Conservation (phyloP, 179 eudicot species). For the Camellia oleifera region DNA sequence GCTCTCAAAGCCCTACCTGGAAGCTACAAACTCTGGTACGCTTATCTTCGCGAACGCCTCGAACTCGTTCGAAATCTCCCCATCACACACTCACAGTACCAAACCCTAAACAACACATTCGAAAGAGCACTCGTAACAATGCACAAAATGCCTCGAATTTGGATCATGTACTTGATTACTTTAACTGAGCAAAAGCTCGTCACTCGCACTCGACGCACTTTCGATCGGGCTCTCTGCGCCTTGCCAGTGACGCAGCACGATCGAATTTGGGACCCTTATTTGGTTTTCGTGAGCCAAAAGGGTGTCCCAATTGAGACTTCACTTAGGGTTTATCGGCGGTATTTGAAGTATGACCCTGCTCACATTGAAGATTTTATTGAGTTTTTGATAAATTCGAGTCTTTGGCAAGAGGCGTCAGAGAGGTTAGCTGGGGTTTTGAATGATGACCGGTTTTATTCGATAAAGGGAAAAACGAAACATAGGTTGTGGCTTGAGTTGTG, state of each 20-base stretch:
- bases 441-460: slow-evolving; percentile 70
- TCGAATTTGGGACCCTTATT: slow-evolving; percentile 75
- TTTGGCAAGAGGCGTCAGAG: slow-evolving; percentile 96
- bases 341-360: slow-evolving; percentile 77
- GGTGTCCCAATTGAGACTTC: slow-evolving; percentile 82
- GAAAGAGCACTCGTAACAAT: slow-evolving; percentile 85
- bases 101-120: slow-evolving; percentile 78
- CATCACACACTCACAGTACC: slow-evolving; percentile 52
- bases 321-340: slow-evolving; percentile 87
- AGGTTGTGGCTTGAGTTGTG: slow-evolving; percentile 89
- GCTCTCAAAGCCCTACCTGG: slow-evolving; percentile 85
- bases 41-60: slow-evolving; percentile 87
- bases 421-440: slow-evolving; percentile 69
- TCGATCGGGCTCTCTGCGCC: slow-evolving; percentile 85
- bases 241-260: slow-evolving; percentile 94
- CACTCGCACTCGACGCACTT: slow-evolving; percentile 57
- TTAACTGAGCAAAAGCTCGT: slow-evolving; percentile 64
- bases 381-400: slow-evolving; percentile 61
- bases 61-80: slow-evolving; percentile 65
- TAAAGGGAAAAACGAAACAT: slow-evolving; percentile 88
- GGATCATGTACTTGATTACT: slow-evolving; percentile 77
- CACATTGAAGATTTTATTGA: slow-evolving; percentile 94
- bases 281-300: slow-evolving; percentile 74
- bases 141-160: slow-evolving; percentile 96
- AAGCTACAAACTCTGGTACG: slow-evolving; percentile 91